These are phyloP conservation scores for Citrus reticulata DNA, from an alignment of 345 rosid genomes.

Conservation along the genomic window DNA sequence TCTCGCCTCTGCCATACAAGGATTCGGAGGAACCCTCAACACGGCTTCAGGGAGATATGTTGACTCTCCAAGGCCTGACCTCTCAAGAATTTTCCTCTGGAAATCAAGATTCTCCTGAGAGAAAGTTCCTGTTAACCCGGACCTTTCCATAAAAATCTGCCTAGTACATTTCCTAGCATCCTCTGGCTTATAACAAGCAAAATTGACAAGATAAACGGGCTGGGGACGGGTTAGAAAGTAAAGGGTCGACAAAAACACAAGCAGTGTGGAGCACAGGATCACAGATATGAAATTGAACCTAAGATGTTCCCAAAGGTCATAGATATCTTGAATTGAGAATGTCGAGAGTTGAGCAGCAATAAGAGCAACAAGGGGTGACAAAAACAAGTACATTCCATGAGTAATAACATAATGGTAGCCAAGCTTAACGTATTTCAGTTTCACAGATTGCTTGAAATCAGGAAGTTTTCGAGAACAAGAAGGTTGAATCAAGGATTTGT, in stretches of 20 bases:
- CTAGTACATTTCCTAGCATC: constrained; percentile 33
- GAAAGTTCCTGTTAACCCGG: constrained; percentile 29
- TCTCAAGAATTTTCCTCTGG: constrained; percentile 45
- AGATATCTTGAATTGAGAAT: constrained; percentile 34
- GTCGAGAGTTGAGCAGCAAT: constrained; percentile 39
- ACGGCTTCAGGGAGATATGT: constrained; percentile 46
- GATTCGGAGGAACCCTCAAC: constrained; percentile 39
- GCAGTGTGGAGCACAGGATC: constrained; percentile 38
- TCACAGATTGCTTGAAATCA: constrained; percentile 46
- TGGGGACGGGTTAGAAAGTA: constrained; percentile 42
- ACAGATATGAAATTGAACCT: constrained; percentile 45
- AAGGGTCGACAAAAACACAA: constrained; percentile 41
- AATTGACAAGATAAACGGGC: constrained; percentile 44
- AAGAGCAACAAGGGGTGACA: constrained; percentile 35
- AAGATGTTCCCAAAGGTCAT: constrained; percentile 50
- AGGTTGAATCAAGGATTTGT: constrained; percentile 14
- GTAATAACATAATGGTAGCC: constrained; percentile 41
- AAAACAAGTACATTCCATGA: constrained; percentile 39
- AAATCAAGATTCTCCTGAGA: constrained; percentile 37
- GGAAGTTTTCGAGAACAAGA: constrained; percentile 30
- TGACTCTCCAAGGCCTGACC: constrained; percentile 53
- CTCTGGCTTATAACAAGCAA: constrained; percentile 42
- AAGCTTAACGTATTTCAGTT: constrained; percentile 45
- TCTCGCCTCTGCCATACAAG: constrained; percentile 43
- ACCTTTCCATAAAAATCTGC: constrained; percentile 38